Conservation (phyloP, 1,139 yeast species). For the Yamadazyma kanchanaburiensis region DNA sequence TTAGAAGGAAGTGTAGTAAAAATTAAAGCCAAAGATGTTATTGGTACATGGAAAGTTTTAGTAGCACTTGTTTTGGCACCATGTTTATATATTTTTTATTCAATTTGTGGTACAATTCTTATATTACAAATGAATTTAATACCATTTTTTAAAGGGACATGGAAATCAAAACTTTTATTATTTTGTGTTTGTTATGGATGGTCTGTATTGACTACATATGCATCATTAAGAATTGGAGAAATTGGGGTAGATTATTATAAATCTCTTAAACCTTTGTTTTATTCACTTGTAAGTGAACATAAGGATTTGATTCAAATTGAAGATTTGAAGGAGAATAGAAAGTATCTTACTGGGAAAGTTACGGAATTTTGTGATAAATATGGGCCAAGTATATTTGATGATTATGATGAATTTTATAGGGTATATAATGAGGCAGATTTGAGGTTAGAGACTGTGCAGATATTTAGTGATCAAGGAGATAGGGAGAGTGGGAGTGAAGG, state of each 20-base stretch:
- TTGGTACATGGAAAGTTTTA: conserved; percentile 46
- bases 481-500: conserved; percentile 10
- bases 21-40: conserved; percentile 43
- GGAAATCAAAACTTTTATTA: conserved; percentile 11
- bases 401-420: conserved; percentile 37
- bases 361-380: conserved; percentile 65
- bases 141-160: conserved; percentile 12
- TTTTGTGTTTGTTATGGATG: conserved; percentile 34
- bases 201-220: conserved; percentile 41
- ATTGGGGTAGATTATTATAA: conserved; percentile 40
- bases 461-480: conserved; percentile 24
- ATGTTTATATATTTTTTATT: conserved; percentile 38
- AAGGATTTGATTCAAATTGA: conserved; percentile 36
- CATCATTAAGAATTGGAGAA: conserved; percentile 42
- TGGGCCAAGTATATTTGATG: conserved; percentile 80
- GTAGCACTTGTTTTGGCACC: conserved; percentile 47
- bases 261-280: conserved; percentile 36
- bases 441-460: conserved; percentile 21
- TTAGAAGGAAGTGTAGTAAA: conserved; percentile 42
- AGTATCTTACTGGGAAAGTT: conserved; percentile 54
- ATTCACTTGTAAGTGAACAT: conserved; percentile 42
- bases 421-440: conserved; percentile 20
- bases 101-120: conserved; percentile 34
- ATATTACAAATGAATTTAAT: conserved; percentile 18
- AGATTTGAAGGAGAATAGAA: conserved; percentile 53